Base-by-base conservation (phyloP, 495 filamentous ascomycete genomes). In the Aspergillus egyptiacus region DNA sequence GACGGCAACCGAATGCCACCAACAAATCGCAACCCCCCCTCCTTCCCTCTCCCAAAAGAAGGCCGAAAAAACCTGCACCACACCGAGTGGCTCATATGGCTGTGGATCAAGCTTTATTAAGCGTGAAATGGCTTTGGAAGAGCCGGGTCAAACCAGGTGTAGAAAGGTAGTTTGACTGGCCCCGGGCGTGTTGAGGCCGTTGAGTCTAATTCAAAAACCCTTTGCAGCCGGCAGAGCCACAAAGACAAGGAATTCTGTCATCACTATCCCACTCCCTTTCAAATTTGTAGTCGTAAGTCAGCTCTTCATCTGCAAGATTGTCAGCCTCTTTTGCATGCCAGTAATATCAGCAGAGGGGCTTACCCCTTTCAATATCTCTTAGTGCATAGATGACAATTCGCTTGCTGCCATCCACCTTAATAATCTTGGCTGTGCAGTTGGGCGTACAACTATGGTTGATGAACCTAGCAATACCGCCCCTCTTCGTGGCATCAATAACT, bases 271-370 rank as follows among this genome's bases (percentile, higher is more conserved):
- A 86, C 65, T 98, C 93, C 55, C 94, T 84, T 74, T 98, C 93
- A 66, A 98, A 98, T 69, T 98, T 98, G 78, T 98, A 98, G 74
- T 98, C 93, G 74, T 98, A 98, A 3, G 93, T 98, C 53, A 98
- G 81, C 68, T 98, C 93, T 70, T 98, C 93, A 61, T 96, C 93
- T 98, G 41, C 28, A 23, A 63, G 60, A 54, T 35, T 14, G 51
- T 50, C 22, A 41, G 72, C 84, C 66, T 3, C 9, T 25, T 9
- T 15, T 13, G 10, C 18, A 32, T 28, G 13, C 27, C 24, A 40
- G n/a, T 3, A 11, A 19, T n/a, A 6, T 25, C 11, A 34, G 15
- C 15, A 2, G 33, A 36, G 14, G 34, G 1, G 83, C 90, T 75
- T 79, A 95, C 93, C 89, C 74, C 89, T 81, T 59, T 82, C 81